A percentile compares a stretch with the other conserved stretches of the same genome.
Conservation (phyloP, 345 rosid genomes). For the Eucalyptus pumila region DNA sequence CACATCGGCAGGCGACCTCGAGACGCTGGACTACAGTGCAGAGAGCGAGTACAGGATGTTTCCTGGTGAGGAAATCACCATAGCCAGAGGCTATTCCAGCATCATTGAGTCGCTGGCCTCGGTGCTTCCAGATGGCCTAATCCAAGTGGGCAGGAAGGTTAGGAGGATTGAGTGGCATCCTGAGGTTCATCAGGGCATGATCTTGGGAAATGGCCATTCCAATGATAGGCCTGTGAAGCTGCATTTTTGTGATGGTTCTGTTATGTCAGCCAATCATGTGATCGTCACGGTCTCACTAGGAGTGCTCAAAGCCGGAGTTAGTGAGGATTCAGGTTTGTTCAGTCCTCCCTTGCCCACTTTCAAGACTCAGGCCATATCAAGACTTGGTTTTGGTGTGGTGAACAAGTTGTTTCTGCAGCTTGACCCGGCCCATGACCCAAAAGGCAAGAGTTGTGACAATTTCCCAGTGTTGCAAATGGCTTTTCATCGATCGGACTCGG, state of each 20-base stretch:
- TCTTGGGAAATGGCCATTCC: conserved; percentile 12
- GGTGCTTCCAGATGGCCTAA: conserved; percentile 54
- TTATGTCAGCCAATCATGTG: conserved; percentile 73
- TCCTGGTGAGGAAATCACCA: conserved; percentile 94
- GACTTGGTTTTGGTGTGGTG: conserved; percentile 87
- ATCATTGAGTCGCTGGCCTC: conserved; percentile 61
- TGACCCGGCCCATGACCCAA: background rate
- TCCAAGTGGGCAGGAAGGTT: conserved; percentile 60
- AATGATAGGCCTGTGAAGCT: conserved; percentile 45
- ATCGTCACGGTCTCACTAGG: conserved; percentile 87
- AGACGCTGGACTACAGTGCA: conserved; percentile 55
- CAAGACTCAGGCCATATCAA: conserved; percentile 71
- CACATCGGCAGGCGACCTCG: conserved; percentile 82
- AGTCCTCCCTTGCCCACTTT: conserved; percentile 63
- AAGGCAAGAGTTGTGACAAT: background rate
- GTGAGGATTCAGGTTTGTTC: conserved; percentile 44
- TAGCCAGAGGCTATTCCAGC: conserved; percentile 77
- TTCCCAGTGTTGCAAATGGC: conserved; percentile 73
- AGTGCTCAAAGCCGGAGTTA: conserved; percentile 69
- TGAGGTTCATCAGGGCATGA: conserved; percentile 1
- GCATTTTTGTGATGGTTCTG: conserved; percentile 77
- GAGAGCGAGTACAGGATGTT: conserved; percentile 90
- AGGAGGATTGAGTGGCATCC: conserved; percentile 62
- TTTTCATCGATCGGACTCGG: conserved; percentile 45
- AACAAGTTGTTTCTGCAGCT: conserved; percentile 76